Evolutionary conservation across 768 basidiomycete species (phyloP).

Genomic region (Lentinula edodes): DNA sequence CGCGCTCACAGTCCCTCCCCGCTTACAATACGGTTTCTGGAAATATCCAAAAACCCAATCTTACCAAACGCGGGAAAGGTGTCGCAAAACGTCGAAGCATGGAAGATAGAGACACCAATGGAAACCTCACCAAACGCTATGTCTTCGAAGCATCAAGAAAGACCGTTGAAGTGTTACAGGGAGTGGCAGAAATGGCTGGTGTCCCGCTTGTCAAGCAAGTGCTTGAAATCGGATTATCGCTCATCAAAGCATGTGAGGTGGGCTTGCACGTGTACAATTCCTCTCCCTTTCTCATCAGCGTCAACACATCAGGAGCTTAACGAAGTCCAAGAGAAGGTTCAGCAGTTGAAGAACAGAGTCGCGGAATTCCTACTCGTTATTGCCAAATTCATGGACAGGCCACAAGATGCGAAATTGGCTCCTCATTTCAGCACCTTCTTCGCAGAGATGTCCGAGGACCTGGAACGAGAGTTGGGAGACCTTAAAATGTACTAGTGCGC

Average conservation of each 20-base stretch:
- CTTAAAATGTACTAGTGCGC: background rate
- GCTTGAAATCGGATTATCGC: background rate
- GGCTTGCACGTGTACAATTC: background rate
- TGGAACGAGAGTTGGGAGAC: background rate
- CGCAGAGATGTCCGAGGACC: background rate
- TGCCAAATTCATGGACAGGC: conserved; percentile 1
- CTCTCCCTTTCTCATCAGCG: background rate
- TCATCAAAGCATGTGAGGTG: conserved; percentile 1
- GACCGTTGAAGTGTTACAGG: too few species aligned
- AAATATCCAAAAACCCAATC: too few species aligned
- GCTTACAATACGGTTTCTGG: too few species aligned
- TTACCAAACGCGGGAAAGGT: too few species aligned
- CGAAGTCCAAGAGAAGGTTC: background rate
- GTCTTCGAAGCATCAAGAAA: too few species aligned
- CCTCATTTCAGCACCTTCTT: background rate
- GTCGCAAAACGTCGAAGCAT: too few species aligned
- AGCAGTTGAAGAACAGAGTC: background rate
- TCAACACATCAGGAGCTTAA: background rate
- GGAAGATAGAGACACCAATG: too few species aligned
- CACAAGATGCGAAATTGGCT: background rate
- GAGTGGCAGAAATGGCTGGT: background rate
- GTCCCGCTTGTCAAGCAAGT: background rate
- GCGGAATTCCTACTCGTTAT: background rate
- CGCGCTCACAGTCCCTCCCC: background rate
- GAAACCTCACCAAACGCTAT: too few species aligned